These are phyloP conservation scores for Colletotrichum sp. DNA, from an alignment of 2,329 filamentous ascomycete species.

Conservation along the genomic window DNA sequence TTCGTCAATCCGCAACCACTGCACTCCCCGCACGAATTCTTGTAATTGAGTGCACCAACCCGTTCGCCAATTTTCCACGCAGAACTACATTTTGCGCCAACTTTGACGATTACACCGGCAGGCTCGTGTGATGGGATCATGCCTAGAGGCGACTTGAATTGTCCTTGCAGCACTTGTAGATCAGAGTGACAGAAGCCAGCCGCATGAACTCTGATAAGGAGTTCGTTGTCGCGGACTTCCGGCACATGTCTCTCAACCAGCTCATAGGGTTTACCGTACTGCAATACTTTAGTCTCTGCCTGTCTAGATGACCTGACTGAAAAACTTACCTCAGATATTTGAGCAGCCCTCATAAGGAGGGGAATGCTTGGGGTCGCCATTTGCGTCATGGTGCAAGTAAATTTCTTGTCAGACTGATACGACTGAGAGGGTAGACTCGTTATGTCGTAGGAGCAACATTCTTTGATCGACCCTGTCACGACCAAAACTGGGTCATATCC, in stretches of 20 bases:
- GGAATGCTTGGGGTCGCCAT: not conserved
- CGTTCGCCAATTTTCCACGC: slow-evolving; percentile 35
- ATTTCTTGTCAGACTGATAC: not conserved
- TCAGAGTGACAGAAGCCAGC: slow-evolving; percentile 43
- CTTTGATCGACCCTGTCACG: not conserved
- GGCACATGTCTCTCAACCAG: slow-evolving; percentile 26
- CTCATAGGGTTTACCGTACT: slow-evolving; percentile 35
- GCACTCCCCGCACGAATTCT: slow-evolving; percentile 33
- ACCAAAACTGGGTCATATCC: not conserved
- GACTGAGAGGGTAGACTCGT: not conserved
- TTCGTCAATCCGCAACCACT: slow-evolving; percentile 28
- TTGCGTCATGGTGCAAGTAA: not conserved
- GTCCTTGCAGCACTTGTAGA: slow-evolving; percentile 36
- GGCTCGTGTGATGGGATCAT: slow-evolving; percentile 41
- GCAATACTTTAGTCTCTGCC: not conserved
- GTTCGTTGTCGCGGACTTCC: slow-evolving; percentile 27
- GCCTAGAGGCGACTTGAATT: slow-evolving; percentile 31
- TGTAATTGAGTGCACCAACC: slow-evolving; percentile 39
- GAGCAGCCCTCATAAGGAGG: slow-evolving; percentile 23
- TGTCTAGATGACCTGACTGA: too few species aligned
- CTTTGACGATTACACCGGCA: slow-evolving; percentile 32
- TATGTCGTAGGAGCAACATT: not conserved
- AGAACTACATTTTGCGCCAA: slow-evolving; percentile 27
- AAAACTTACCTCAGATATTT: slow-evolving; percentile 11
- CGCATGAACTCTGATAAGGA: slow-evolving; percentile 36